Evolutionary conservation across 2,329 filamentous ascomycete genomes (phyloP).

Genomic region (Neofusicoccum sp.): DNA sequence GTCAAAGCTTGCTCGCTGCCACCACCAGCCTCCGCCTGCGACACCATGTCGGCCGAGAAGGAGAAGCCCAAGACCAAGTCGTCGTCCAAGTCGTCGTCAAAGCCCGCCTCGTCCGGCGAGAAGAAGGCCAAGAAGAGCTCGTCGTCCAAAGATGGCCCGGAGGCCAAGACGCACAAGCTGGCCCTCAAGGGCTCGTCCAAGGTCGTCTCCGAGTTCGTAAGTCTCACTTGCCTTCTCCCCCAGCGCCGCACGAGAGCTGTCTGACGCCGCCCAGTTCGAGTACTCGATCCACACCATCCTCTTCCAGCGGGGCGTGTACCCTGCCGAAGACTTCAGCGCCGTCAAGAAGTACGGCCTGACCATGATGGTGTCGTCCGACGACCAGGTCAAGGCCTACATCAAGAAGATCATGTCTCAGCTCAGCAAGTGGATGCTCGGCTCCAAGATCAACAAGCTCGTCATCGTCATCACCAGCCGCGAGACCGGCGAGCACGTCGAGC

Average conservation of each 20-base stretch:
- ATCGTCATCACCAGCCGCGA: slow-evolving; percentile 97
- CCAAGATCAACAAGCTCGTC: slow-evolving; percentile 96
- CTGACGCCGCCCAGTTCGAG: slow-evolving; percentile 65
- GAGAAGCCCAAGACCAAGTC: slow-evolving; percentile 13
- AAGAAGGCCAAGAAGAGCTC: slow-evolving; percentile 19
- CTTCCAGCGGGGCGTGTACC: slow-evolving; percentile 83
- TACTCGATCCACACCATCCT: slow-evolving; percentile 98
- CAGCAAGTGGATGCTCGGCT: slow-evolving; percentile 94
- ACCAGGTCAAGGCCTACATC: slow-evolving; percentile 98
- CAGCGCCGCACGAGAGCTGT: neutral
- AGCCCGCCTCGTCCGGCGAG: slow-evolving; percentile 15
- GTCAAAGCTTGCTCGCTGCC: slow-evolving; percentile 8
- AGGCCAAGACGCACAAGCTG: slow-evolving; percentile 92
- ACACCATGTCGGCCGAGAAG: neutral
- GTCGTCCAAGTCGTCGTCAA: slow-evolving; percentile 20
- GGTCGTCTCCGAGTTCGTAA: slow-evolving; percentile 90
- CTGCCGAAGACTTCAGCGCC: slow-evolving; percentile 92
- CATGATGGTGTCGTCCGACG: slow-evolving; percentile 92
- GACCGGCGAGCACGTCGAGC: slow-evolving; percentile 90
- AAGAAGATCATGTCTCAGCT: slow-evolving; percentile 99
- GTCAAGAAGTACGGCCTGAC: slow-evolving; percentile 99
- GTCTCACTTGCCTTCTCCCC: slow-evolving; percentile 36
- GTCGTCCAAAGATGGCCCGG: slow-evolving; percentile 53
- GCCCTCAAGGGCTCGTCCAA: slow-evolving; percentile 82
- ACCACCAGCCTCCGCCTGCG: neutral